phyloP scores from a whole-genome alignment of 73 alveolate genomes.

The Durusdinium trenchii region DNA sequence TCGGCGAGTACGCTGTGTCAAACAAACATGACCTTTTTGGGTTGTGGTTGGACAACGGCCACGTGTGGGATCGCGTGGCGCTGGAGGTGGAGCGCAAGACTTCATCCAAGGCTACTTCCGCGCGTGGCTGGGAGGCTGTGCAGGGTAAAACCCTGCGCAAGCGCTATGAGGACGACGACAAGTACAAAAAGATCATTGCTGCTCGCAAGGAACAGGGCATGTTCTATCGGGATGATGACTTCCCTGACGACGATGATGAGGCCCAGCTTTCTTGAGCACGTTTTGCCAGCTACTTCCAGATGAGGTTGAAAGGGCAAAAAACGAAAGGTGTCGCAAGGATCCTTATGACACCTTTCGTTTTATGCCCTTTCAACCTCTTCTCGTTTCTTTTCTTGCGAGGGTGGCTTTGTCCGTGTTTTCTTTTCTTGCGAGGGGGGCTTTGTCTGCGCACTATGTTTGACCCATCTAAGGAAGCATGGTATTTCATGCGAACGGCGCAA shows the following conservation, averaged over 20 bases:
- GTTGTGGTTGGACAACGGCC: not conserved
- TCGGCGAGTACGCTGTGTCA: not conserved
- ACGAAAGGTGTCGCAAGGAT: too few relatives aligned
- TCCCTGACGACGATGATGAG: constrained; percentile 17
- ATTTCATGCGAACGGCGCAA: constrained; percentile 5
- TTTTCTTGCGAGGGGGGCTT: not conserved
- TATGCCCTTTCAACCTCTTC: too few relatives aligned
- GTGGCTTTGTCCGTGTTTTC: not conserved
- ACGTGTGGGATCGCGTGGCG: not conserved
- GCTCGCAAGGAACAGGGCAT: not conserved
- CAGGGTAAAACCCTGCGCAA: constrained; percentile 3
- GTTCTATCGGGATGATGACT: not conserved
- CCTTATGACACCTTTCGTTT: too few relatives aligned
- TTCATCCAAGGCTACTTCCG: not conserved
- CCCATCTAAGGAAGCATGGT: constrained; percentile 23
- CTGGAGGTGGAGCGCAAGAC: not conserved
- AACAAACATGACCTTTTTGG: not conserved
- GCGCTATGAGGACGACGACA: not conserved
- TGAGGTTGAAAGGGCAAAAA: not conserved
- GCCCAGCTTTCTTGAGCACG: not conserved
- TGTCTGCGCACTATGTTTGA: not conserved
- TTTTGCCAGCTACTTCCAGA: too few relatives aligned
- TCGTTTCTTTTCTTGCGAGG: not conserved
- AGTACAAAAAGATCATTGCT: not conserved
- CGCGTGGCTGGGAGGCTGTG: not conserved